A percentile compares a stretch with the other conserved stretches of the same genome.
Conservation (phyloP, 441 rosid genomes). For the Macaranga tanarius region DNA sequence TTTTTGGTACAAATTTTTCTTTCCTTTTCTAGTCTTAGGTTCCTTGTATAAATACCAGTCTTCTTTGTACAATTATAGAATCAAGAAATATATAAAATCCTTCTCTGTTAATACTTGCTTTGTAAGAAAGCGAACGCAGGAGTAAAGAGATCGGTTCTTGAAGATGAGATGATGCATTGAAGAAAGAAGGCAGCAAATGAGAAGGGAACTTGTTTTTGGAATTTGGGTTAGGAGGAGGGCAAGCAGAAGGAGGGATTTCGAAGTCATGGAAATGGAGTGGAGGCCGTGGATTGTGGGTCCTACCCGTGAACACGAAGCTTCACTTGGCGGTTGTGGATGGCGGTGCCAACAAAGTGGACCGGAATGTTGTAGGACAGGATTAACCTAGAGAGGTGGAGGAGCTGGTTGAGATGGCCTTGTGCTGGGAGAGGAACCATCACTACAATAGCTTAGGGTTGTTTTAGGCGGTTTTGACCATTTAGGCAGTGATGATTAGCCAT, state of each 20-base stretch:
- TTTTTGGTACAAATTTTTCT: too few relatives aligned
- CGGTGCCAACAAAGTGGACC: conserved; percentile 41
- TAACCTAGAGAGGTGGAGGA: conserved; percentile 46
- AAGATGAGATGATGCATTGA: conserved; percentile 37
- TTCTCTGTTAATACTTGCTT: too few relatives aligned
- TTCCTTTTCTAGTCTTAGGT: too few relatives aligned
- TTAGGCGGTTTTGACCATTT: background rate
- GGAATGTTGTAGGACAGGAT: conserved; percentile 38
- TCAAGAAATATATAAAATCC: too few relatives aligned
- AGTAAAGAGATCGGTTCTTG: conserved; percentile 33
- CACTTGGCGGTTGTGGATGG: conserved; percentile 53
- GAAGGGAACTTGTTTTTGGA: conserved; percentile 48
- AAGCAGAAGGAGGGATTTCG: conserved; percentile 35
- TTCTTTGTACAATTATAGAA: too few relatives aligned
- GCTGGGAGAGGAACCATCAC: conserved; percentile 62
- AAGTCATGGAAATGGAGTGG: conserved; percentile 46
- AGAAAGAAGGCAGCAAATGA: conserved; percentile 45
- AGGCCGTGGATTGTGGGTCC: conserved; percentile 14
- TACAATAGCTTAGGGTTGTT: conserved; percentile 27
- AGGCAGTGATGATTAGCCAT: background rate
- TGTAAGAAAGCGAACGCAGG: conserved; percentile 34
- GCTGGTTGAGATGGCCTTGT: conserved; percentile 57
- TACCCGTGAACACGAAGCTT: conserved; percentile 38
- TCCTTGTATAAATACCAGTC: too few relatives aligned
- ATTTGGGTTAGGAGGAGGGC: conserved; percentile 42